These are phyloP conservation scores for Martensiomyces pterosporus DNA, from an alignment of 192 early-diverging fungal genomes.

Conservation along the genomic window DNA sequence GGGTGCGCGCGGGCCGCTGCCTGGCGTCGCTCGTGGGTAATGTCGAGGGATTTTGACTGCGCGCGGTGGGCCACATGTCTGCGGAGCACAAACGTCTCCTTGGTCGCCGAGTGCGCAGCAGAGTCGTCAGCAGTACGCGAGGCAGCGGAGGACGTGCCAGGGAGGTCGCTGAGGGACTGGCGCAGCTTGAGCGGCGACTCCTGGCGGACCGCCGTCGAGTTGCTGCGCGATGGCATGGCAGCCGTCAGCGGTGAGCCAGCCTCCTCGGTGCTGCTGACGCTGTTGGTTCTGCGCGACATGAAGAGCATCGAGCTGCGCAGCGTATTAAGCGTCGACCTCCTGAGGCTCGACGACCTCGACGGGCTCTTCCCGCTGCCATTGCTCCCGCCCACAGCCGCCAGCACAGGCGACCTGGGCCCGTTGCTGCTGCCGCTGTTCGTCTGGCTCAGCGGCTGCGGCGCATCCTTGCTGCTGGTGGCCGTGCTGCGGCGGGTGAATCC, in stretches of 20 bases:
- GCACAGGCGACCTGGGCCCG: background rate
- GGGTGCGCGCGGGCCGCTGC: too few relatives aligned
- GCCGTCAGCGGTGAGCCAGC: background rate
- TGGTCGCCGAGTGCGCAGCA: background rate
- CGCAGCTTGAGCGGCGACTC: slow-evolving; percentile 8
- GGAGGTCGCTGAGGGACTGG: background rate
- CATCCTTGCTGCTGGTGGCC: background rate
- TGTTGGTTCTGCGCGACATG: background rate
- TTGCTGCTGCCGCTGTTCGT: background rate
- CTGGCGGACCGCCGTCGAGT: background rate
- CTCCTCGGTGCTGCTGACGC: background rate
- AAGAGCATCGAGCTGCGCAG: slow-evolving; percentile 24
- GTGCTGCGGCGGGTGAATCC: slow-evolving; percentile 12
- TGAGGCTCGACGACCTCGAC: slow-evolving; percentile 8
- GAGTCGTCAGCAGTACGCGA: background rate
- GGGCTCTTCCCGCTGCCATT: background rate
- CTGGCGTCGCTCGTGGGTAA: too few relatives aligned
- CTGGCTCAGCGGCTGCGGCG: background rate
- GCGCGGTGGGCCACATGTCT: slow-evolving; percentile 1
- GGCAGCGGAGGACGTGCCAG: background rate
- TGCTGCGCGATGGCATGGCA: background rate
- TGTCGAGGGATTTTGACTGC: slow-evolving; percentile 18
- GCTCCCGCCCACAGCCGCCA: background rate
- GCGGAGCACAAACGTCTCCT: background rate
- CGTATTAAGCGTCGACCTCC: slow-evolving; percentile 12